phyloP scores from a whole-genome alignment of 164 flowering plant species.

The Buxus sempervirens region DNA sequence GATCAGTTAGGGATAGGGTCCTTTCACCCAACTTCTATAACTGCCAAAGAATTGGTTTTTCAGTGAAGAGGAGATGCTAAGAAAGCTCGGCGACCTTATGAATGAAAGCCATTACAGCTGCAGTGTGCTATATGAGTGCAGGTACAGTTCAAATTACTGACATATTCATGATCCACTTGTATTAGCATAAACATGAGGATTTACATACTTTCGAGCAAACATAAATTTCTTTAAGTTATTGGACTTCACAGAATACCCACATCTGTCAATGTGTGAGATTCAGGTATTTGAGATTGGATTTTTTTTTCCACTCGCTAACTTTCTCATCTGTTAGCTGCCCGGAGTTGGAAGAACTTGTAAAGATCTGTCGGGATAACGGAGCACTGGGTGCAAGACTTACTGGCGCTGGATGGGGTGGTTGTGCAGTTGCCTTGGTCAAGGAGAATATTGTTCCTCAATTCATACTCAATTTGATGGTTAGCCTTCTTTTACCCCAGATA shows the following conservation, averaged over 20 bases:
- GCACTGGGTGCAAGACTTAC: constrained; percentile 99
- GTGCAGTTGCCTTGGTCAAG: constrained; percentile 85
- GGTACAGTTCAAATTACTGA: constrained; percentile 30
- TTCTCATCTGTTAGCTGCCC: constrained; percentile 56
- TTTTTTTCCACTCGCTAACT: neutral
- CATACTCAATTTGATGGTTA: constrained; percentile 77
- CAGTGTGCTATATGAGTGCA: constrained; percentile 85
- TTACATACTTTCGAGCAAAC: too few species aligned
- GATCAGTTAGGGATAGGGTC: neutral
- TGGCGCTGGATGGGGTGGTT: constrained; percentile 99
- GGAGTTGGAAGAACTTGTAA: constrained; percentile 90
- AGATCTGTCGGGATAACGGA: constrained; percentile 60
- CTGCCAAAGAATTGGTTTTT: constrained; percentile 13
- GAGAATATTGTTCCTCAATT: constrained; percentile 59
- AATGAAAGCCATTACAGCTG: constrained; percentile 94
- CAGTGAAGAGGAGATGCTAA: constrained; percentile 83
- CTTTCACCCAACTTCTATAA: constrained; percentile 9
- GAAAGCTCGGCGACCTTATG: constrained; percentile 91
- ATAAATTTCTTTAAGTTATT: too few species aligned
- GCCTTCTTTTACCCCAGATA: neutral
- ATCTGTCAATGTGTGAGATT: too few species aligned
- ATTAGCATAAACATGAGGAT: too few species aligned
- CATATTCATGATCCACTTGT: neutral
- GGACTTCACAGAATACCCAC: too few species aligned
- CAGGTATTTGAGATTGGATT: neutral